Percentiles rank a stretch among this genome's conserved stretches.
Evolutionary conservation across 768 basidiomycete species (phyloP).

Genomic region (Trametes coccinea): DNA sequence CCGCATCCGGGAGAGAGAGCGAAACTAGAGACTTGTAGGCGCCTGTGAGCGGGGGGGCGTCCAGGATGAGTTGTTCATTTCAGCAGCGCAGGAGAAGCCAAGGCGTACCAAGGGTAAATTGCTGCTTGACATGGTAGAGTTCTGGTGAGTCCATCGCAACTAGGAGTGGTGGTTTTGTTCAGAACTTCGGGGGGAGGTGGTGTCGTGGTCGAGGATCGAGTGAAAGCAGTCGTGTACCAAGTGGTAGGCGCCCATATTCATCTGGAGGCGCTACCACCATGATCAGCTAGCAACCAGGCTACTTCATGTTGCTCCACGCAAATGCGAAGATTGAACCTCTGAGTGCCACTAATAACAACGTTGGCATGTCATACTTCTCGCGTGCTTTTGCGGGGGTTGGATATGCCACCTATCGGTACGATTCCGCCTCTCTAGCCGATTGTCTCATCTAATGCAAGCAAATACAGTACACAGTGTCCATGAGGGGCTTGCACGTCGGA

Average conservation of each 20-base stretch:
- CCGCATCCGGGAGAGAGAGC: slow-evolving; percentile 55
- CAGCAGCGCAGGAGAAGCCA: not conserved
- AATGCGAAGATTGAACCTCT: too few relatives aligned
- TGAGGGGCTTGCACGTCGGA: too few relatives aligned
- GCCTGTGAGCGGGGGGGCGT: slow-evolving; percentile 39
- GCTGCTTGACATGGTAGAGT: slow-evolving; percentile 70
- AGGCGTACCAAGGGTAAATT: slow-evolving; percentile 66
- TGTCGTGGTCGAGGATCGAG: not conserved
- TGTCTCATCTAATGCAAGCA: too few relatives aligned
- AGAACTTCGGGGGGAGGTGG: not conserved
- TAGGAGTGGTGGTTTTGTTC: not conserved
- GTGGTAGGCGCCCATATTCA: not conserved
- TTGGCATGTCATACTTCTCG: too few relatives aligned
- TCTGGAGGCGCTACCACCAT: not conserved
- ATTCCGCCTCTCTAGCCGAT: too few relatives aligned
- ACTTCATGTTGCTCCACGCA: too few relatives aligned
- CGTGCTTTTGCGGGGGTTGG: too few relatives aligned
- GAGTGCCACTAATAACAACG: too few relatives aligned
- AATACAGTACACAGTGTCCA: too few relatives aligned
- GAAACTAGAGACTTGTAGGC: slow-evolving; percentile 67
- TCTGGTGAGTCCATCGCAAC: slow-evolving; percentile 55
- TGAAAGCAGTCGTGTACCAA: not conserved
- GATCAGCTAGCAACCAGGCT: too few relatives aligned
- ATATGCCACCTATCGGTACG: too few relatives aligned
- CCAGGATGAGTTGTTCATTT: not conserved